Evolutionary conservation across 2,329 filamentous ascomycete genomes (phyloP), one percentile per base, ranked within the genome.

Genomic region (Huntiella savannae): DNA sequence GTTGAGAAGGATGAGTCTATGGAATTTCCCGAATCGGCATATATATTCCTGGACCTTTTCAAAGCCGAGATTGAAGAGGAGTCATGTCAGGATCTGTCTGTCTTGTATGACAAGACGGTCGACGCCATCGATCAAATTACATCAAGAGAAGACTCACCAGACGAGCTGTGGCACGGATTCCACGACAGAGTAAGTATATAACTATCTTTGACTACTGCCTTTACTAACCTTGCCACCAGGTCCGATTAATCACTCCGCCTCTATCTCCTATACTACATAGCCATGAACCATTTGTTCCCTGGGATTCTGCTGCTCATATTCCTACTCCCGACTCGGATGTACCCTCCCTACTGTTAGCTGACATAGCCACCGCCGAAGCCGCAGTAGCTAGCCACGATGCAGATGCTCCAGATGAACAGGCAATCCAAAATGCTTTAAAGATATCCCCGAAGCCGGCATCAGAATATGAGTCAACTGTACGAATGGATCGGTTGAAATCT

Each of bases 1-100:
- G 41, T 45, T 17, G 42, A 45, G 5, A 37, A 33, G 10, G 49
- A 50, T 39, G 49, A 50, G 32, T 22, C 40, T 15, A 41, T 50
- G 37, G 28, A 38, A n/a, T 50, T 50, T 40, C 44, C 49, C 16
- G 13, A 36, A n/a, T 13, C 28, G 5, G 16, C 44, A 13, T 6
- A 22, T 35, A 6, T 40, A 13, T 28, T 37, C 13, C 16, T 49
- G 36, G 45, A 38, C 12, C 13, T 44, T 17, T 35, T 49, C 11
- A 36, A 49, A 10, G 32, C 40, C 2, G 48, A 49, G 16, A 28
- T 35, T 13, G 44, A 49, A 33, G 40, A 40, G 13, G 47, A 49
- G 22, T 8, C 45, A 3, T 42, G 40, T 22, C 33, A 47, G 10
- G 43, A 17, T 33, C 32, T 33, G 4, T 28, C 33, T n/a, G 33